These are phyloP conservation scores for Talaromyces liani DNA, from an alignment of 495 filamentous ascomycete genomes.

Conservation along the genomic window DNA sequence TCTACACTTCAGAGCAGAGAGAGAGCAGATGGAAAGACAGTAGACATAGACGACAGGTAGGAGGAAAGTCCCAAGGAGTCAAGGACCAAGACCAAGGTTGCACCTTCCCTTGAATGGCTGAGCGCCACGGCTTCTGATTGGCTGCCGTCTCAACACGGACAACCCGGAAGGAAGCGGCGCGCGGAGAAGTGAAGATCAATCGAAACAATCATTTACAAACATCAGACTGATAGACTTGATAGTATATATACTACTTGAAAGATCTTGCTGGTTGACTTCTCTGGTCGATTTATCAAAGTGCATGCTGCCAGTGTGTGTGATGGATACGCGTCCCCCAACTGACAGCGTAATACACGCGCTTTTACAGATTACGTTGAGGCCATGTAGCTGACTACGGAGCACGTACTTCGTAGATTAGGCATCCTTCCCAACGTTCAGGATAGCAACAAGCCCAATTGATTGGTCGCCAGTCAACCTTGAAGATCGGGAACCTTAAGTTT, in stretches of 20 bases:
- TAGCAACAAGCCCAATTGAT: neutral
- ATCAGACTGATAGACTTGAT: neutral
- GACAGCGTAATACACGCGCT: neutral
- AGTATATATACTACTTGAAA: neutral
- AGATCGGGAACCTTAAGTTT: neutral
- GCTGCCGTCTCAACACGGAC: neutral
- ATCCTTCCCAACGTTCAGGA: neutral
- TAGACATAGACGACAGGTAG: neutral
- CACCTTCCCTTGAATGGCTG: neutral
- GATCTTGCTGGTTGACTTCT: neutral
- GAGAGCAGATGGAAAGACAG: neutral
- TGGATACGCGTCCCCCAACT: neutral
- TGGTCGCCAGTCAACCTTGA: neutral
- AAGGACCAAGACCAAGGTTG: neutral
- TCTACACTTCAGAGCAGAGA: neutral
- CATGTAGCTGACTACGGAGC: too few relatives aligned
- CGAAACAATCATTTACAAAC: neutral
- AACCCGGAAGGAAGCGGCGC: neutral
- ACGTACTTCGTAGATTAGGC: too few relatives aligned
- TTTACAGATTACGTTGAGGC: neutral
- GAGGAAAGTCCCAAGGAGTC: neutral
- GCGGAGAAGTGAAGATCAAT: neutral
- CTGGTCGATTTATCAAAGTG: neutral
- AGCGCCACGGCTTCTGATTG: neutral
- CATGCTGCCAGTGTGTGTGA: neutral